Evolutionary conservation across 2,329 filamentous ascomycete species (phyloP).

Genomic region (Lachnellula cervina): DNA sequence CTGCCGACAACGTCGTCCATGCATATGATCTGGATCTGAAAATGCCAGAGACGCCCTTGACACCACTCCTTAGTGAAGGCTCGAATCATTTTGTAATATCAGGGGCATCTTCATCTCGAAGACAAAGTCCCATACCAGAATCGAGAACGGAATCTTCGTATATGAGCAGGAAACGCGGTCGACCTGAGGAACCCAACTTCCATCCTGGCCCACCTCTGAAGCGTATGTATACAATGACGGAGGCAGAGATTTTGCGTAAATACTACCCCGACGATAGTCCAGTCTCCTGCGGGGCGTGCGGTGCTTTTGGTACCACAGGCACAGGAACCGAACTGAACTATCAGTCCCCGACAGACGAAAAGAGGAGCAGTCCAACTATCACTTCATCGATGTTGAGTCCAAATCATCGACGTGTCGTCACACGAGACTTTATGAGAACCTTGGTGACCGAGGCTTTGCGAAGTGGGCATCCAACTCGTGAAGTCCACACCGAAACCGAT

Average conservation of each 20-base stretch:
- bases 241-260: constrained; percentile 15
- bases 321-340: not conserved
- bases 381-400: constrained; percentile 15
- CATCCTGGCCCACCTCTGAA: constrained; percentile 25
- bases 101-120: not conserved
- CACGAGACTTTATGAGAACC: constrained; percentile 26
- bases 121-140: not conserved
- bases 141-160: constrained; percentile 1
- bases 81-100: not conserved
- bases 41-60: constrained; percentile 56
- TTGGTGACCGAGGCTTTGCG: constrained; percentile 26
- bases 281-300: constrained; percentile 6
- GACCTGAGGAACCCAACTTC: constrained; percentile 18
- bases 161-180: constrained; percentile 18
- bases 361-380: constrained; percentile 1
- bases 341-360: not conserved
- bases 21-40: constrained; percentile 73
- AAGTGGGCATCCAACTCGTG: constrained; percentile 23
- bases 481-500: constrained; percentile 22
- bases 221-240: constrained; percentile 23
- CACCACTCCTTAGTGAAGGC: constrained; percentile 15
- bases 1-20: constrained; percentile 70
- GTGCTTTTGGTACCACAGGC: not conserved
- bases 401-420: constrained; percentile 22
- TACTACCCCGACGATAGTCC: constrained; percentile 9